These are phyloP conservation scores for Penicillium paneum DNA, from an alignment of 2,329 filamentous ascomycete species.

Conservation along the genomic window DNA sequence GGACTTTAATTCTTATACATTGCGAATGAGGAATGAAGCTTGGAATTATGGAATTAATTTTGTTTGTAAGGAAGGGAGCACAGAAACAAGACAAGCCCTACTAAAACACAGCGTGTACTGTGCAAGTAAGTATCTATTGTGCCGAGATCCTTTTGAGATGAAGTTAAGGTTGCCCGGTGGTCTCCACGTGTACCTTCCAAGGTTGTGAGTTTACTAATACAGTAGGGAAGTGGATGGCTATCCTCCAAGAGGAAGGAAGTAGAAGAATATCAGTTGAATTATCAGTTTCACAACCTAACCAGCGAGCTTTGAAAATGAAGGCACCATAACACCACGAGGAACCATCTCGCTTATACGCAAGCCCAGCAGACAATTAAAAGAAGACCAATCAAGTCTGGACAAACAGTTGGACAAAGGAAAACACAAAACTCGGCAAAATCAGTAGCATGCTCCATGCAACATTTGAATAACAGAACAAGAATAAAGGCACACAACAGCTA, in stretches of 20 bases:
- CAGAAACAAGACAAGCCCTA: no score
- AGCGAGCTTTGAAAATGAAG: background rate
- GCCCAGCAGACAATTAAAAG: background rate
- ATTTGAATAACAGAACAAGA: background rate
- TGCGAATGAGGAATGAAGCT: background rate
- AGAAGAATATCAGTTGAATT: background rate
- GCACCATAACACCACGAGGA: background rate
- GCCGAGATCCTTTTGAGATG: background rate
- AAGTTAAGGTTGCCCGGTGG: background rate
- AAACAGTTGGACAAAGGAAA: background rate
- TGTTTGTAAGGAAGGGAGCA: background rate
- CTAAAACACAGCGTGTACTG: background rate
- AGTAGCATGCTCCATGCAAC: background rate
- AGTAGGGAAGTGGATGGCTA: background rate
- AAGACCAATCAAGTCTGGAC: background rate
- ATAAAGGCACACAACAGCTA: background rate
- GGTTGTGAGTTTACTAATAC: background rate
- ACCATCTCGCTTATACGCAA: conserved; percentile 2
- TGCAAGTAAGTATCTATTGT: background rate
- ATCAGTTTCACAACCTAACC: background rate
- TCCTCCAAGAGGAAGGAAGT: background rate
- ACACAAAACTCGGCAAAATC: background rate
- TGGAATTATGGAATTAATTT: background rate
- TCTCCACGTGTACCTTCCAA: background rate
- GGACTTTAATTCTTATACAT: background rate